Percentiles rank a stretch among this genome's conserved stretches.
phyloP scores from a whole-genome alignment of 139 green algal genomes.

The Coelastrella sp. region DNA sequence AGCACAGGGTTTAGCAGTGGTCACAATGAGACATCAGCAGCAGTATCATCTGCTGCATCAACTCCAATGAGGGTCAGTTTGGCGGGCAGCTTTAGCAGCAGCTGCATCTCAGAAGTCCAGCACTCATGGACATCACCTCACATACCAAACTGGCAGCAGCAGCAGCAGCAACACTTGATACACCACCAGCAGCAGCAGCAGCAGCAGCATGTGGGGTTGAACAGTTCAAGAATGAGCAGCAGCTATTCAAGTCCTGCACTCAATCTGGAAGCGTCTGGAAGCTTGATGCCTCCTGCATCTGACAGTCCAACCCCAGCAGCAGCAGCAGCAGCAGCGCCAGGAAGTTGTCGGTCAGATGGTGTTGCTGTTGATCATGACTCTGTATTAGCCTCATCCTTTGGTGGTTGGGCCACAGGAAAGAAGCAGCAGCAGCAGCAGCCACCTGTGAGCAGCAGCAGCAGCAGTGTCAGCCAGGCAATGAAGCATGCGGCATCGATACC shows the following conservation, averaged over 20 bases:
- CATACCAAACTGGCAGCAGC: neutral
- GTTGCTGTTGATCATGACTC: neutral
- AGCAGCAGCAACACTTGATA: neutral
- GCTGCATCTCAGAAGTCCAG: neutral
- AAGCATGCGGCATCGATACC: neutral
- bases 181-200: slow-evolving; percentile 22
- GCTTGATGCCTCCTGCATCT: neutral
- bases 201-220: slow-evolving; percentile 26
- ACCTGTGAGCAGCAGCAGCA: slow-evolving; percentile 20
- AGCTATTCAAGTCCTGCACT: slow-evolving; percentile 12
- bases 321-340: neutral
- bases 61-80: neutral
- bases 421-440: neutral
- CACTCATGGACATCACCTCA: neutral
- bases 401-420: neutral
- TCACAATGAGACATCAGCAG: neutral
- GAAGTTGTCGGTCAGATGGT: too few relatives aligned
- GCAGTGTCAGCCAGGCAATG: neutral
- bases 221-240: neutral
- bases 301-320: neutral
- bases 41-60: neutral
- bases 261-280: neutral
- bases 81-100: slow-evolving; percentile 32
- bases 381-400: neutral
- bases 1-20: neutral